Evolutionary conservation across 345 rosid genomes (phyloP).

Genomic region (Erodium maritimum): DNA sequence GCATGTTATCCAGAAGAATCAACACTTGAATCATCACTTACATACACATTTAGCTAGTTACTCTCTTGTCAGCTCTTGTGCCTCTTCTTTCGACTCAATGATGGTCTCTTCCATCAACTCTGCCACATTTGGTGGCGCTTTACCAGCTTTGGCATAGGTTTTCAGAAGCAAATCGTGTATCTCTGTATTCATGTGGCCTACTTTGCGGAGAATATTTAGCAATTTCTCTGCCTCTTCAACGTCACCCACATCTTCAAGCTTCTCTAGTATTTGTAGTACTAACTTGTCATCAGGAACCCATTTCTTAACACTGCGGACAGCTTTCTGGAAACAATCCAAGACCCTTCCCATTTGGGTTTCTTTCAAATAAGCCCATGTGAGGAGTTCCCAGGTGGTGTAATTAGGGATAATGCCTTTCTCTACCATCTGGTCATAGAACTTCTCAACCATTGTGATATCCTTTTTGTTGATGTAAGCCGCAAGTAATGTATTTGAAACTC

Average conservation of each 20-base stretch:
- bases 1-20: slow-evolving; percentile 4
- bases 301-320: slow-evolving; percentile 46
- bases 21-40: slow-evolving; percentile 40
- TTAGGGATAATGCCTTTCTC: slow-evolving; percentile 44
- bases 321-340: slow-evolving; percentile 52
- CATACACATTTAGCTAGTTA: slow-evolving; percentile 57
- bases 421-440: slow-evolving; percentile 31
- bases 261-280: slow-evolving; percentile 32
- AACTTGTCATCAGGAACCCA: slow-evolving; percentile 54
- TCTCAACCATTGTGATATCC: slow-evolving; percentile 42
- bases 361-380: slow-evolving; percentile 56
- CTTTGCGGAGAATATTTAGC: slow-evolving; percentile 42
- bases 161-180: slow-evolving; percentile 57
- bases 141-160: slow-evolving; percentile 67
- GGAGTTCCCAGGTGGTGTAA: slow-evolving; percentile 84
- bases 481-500: slow-evolving; percentile 59
- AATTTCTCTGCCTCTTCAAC: slow-evolving; percentile 58
- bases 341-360: slow-evolving; percentile 38
- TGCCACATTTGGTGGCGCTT: slow-evolving; percentile 61
- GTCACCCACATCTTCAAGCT: slow-evolving; percentile 48
- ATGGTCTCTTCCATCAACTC: slow-evolving; percentile 68
- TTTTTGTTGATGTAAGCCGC: slow-evolving; percentile 52
- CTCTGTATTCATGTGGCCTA: slow-evolving; percentile 51
- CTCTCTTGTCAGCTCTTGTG: slow-evolving; percentile 38
- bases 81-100: slow-evolving; percentile 50